Evolutionary conservation across 345 rosid species (phyloP).

Genomic region (Eucalyptus camaldulensis): DNA sequence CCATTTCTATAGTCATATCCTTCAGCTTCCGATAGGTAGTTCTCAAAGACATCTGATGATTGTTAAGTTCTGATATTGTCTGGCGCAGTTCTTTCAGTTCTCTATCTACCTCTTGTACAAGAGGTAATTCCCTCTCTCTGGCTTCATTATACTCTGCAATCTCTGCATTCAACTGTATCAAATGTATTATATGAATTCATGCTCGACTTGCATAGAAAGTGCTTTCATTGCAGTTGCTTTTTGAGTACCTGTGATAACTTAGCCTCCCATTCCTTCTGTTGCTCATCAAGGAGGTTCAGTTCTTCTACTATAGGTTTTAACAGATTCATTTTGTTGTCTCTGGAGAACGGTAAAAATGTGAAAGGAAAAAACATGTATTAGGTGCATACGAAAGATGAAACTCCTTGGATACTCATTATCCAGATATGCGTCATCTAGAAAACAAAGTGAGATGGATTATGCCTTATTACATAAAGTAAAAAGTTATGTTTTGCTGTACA

Average conservation of each 20-base stretch:
- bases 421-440: background rate
- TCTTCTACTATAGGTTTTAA: slow-evolving; percentile 44
- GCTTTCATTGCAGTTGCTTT: background rate
- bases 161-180: slow-evolving; percentile 66
- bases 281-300: slow-evolving; percentile 51
- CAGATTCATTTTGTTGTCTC: slow-evolving; percentile 63
- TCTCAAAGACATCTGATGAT: slow-evolving; percentile 58
- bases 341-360: slow-evolving; percentile 2
- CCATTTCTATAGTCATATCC: slow-evolving; percentile 53
- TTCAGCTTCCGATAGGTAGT: slow-evolving; percentile 43
- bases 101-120: slow-evolving; percentile 54
- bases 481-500: background rate
- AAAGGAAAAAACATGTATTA: background rate
- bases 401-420: background rate
- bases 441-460: background rate
- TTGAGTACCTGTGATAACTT: slow-evolving; percentile 55
- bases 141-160: slow-evolving; percentile 51
- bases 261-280: slow-evolving; percentile 47
- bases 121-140: slow-evolving; percentile 55
- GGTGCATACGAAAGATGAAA: background rate
- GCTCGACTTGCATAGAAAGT: background rate
- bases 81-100: slow-evolving; percentile 54
- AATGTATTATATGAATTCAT: background rate
- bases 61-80: slow-evolving; percentile 55
- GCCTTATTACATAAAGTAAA: background rate